phyloP scores from a whole-genome alignment of 495 filamentous ascomycete genomes.

The Aspergillus nanangensis region DNA sequence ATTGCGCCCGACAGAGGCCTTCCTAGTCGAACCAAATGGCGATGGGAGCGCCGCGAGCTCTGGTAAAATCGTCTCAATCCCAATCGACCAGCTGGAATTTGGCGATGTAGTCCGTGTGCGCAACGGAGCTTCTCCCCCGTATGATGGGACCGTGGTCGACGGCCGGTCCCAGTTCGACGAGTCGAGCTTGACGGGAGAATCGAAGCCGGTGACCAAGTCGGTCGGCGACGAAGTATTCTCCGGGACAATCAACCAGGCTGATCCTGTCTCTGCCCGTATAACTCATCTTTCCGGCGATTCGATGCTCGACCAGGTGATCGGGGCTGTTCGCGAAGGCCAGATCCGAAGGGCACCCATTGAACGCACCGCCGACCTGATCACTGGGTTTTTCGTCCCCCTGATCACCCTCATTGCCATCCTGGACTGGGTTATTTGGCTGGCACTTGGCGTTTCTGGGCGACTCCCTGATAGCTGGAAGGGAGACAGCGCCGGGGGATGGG shows the following conservation, averaged over 20 bases:
- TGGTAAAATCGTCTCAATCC: conserved; percentile 37
- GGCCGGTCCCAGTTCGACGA: conserved; percentile 78
- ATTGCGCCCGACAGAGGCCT: conserved; percentile 73
- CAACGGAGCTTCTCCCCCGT: conserved; percentile 85
- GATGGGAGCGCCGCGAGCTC: conserved; percentile 1
- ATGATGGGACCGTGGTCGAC: conserved; percentile 66
- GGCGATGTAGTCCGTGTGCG: conserved; percentile 74
- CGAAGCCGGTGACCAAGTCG: conserved; percentile 67
- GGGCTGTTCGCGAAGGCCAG: conserved; percentile 87
- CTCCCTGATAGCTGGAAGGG: conserved; percentile 42
- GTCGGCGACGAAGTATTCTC: conserved; percentile 71
- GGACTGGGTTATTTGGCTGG: conserved; percentile 82
- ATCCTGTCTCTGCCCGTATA: conserved; percentile 66
- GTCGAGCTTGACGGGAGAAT: conserved; percentile 86
- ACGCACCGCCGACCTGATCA: conserved; percentile 75
- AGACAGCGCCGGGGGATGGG: conserved; percentile 69
- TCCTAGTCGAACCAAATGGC: conserved; percentile 56
- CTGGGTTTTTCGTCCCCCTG: conserved; percentile 85
- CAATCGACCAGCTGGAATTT: conserved; percentile 74
- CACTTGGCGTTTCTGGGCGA: conserved; percentile 65
- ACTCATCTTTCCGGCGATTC: conserved; percentile 70
- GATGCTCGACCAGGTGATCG: conserved; percentile 90
- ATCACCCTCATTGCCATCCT: conserved; percentile 75
- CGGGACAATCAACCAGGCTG: conserved; percentile 80
- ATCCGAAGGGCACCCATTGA: conserved; percentile 83